Conservation (phyloP, 371 early-diverging fungal species). For the Neoconidiobolus thromboides region DNA sequence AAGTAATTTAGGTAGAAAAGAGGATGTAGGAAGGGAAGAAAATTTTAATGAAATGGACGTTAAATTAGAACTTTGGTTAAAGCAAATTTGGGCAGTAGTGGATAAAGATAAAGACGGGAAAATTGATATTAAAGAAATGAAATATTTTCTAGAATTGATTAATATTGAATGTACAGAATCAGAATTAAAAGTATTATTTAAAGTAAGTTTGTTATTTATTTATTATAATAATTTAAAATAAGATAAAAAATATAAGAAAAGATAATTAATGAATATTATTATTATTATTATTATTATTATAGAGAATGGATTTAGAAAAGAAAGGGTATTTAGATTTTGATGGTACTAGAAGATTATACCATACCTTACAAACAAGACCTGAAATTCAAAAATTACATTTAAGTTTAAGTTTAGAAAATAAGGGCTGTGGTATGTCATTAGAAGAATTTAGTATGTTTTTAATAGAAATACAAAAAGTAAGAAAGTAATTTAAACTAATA, state of each 20-base stretch:
- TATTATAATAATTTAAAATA: neutral
- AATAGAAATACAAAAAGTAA: neutral
- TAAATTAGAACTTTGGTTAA: neutral
- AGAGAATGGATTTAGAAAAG: neutral
- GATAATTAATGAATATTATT: neutral
- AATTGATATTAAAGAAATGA: conserved; percentile 3
- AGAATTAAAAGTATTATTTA: conserved; percentile 1
- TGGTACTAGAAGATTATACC: neutral
- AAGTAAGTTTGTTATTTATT: neutral
- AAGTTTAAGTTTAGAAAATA: neutral
- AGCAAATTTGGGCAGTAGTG: neutral
- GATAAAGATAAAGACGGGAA: conserved; percentile 5
- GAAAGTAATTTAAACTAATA: neutral
- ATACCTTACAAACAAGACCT: neutral
- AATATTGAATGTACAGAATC: conserved; percentile 1
- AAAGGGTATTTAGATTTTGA: conserved; percentile 1
- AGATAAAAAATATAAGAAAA: no score
- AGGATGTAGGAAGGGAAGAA: neutral
- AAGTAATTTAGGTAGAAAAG: neutral
- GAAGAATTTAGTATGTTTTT: conserved; percentile 1
- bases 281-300: neutral
- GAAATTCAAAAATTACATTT: neutral
- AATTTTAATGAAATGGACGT: neutral
- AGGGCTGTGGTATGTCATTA: neutral
- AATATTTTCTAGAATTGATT: conserved; percentile 1